A percentile compares a stretch with the other conserved stretches of the same genome.
These are phyloP conservation scores for Sedum album DNA, from an alignment of 164 flowering plant genomes.

Conservation along the genomic window DNA sequence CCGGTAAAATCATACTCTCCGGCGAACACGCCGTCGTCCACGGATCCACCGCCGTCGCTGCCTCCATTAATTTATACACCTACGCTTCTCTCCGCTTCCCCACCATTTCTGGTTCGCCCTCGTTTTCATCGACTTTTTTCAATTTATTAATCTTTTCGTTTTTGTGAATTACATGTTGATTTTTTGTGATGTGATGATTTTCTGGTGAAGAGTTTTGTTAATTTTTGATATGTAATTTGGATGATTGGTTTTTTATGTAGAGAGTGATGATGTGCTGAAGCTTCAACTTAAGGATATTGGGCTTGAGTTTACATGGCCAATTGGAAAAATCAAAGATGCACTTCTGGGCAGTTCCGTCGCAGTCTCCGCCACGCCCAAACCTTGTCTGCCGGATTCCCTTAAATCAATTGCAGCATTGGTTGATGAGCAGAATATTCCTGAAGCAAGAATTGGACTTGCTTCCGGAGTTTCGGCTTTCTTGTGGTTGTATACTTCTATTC, in stretches of 20 bases:
- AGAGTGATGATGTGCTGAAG: constrained; percentile 40
- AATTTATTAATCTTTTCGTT: not conserved
- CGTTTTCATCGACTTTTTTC: constrained; percentile 20
- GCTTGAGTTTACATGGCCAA: constrained; percentile 75
- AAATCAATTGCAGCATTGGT: constrained; percentile 43
- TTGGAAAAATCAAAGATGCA: constrained; percentile 40
- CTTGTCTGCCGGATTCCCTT: constrained; percentile 45
- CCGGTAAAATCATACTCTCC: constrained; percentile 85
- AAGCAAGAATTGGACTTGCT: constrained; percentile 65
- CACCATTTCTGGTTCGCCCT: constrained; percentile 27
- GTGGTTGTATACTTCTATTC: constrained; percentile 70
- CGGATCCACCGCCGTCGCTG: constrained; percentile 86
- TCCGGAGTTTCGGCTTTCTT: constrained; percentile 76
- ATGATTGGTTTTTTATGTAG: constrained; percentile 18
- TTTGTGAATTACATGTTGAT: not conserved
- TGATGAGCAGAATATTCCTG: constrained; percentile 68
- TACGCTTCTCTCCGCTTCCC: constrained; percentile 43
- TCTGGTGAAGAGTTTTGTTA: too few relatives aligned
- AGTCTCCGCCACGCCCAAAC: constrained; percentile 31
- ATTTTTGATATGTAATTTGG: too few relatives aligned
- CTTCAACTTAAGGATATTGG: constrained; percentile 63
- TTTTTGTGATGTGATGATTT: not conserved
- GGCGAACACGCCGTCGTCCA: constrained; percentile 99
- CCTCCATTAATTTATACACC: constrained; percentile 78
- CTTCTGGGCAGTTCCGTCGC: constrained; percentile 28